phyloP scores from a whole-genome alignment of 1,284 basidiomycete genomes.

The Trichosporon sp. region DNA sequence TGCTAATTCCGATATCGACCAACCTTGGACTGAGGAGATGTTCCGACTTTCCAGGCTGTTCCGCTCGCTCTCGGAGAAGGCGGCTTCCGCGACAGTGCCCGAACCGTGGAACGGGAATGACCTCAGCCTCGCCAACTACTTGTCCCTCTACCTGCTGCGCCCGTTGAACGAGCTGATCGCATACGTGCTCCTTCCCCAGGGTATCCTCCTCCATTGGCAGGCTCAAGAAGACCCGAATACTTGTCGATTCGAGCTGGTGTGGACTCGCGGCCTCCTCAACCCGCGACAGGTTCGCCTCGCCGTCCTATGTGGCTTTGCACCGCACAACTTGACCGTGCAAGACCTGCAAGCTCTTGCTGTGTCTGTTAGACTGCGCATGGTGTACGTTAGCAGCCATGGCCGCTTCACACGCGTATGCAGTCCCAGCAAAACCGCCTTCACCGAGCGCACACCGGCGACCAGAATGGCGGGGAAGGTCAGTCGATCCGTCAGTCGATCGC shows the following conservation, averaged over 20 bases:
- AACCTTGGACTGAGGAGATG: conserved; percentile 4
- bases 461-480: conserved; percentile 14
- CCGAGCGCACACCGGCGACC: not conserved
- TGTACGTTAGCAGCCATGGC: not conserved
- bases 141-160: conserved; percentile 25
- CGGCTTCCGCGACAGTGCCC: not conserved
- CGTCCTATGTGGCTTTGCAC: not conserved
- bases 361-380: not conserved
- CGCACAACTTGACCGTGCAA: not conserved
- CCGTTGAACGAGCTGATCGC: conserved; percentile 29
- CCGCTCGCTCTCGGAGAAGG: not conserved
- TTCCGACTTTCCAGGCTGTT: not conserved
- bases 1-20: not conserved
- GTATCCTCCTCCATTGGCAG: conserved; percentile 26
- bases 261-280: not conserved
- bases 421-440: not conserved
- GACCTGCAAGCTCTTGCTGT: conserved; percentile 11
- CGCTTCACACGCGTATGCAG: not conserved
- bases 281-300: not conserved
- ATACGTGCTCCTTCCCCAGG: conserved; percentile 25
- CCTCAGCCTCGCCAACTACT: conserved; percentile 8
- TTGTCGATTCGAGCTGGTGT: conserved; percentile 22
- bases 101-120: not conserved
- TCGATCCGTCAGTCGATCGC: not conserved
- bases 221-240: not conserved